Evolutionary conservation across 2,329 filamentous ascomycete species (phyloP).

Genomic region (Macrophomina pseudophaseolina): DNA sequence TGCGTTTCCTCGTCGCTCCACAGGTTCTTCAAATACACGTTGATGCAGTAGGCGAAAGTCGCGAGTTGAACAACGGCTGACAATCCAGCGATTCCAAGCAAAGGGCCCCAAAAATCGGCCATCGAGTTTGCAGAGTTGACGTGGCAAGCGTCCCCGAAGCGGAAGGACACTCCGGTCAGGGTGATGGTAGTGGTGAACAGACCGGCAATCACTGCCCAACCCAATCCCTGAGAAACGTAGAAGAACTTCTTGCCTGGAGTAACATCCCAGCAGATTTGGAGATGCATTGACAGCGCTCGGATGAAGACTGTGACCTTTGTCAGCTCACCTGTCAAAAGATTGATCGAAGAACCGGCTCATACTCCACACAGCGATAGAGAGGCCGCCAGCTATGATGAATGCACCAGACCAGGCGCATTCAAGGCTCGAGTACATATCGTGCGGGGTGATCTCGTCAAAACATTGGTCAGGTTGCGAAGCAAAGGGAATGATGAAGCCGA

Average conservation of each 20-base stretch:
- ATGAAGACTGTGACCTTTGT: slow-evolving; percentile 68
- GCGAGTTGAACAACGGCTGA: slow-evolving; percentile 81
- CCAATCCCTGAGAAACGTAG: slow-evolving; percentile 77
- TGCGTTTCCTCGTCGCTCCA: slow-evolving; percentile 73
- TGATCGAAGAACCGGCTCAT: slow-evolving; percentile 33
- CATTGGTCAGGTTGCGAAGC: slow-evolving; percentile 80
- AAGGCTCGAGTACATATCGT: slow-evolving; percentile 83
- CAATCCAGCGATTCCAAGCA: slow-evolving; percentile 76
- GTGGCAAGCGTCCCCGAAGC: slow-evolving; percentile 90
- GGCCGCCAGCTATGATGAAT: slow-evolving; percentile 84
- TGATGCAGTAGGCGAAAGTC: slow-evolving; percentile 85
- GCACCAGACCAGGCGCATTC: slow-evolving; percentile 89
- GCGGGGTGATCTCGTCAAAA: slow-evolving; percentile 86
- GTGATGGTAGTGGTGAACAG: slow-evolving; percentile 78
- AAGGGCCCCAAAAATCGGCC: slow-evolving; percentile 86
- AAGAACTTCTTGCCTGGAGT: slow-evolving; percentile 89
- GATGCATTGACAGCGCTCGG: slow-evolving; percentile 86
- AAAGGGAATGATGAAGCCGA: slow-evolving; percentile 90
- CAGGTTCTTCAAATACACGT: slow-evolving; percentile 87
- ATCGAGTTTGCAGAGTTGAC: slow-evolving; percentile 89
- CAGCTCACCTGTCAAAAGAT: neutral
- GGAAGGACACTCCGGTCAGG: slow-evolving; percentile 90
- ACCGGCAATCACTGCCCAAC: slow-evolving; percentile 82
- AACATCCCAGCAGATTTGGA: slow-evolving; percentile 98
- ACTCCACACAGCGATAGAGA: slow-evolving; percentile 83